Base-by-base conservation (phyloP, 108 stramenopile species). In the Thalassiosira profunda region DNA sequence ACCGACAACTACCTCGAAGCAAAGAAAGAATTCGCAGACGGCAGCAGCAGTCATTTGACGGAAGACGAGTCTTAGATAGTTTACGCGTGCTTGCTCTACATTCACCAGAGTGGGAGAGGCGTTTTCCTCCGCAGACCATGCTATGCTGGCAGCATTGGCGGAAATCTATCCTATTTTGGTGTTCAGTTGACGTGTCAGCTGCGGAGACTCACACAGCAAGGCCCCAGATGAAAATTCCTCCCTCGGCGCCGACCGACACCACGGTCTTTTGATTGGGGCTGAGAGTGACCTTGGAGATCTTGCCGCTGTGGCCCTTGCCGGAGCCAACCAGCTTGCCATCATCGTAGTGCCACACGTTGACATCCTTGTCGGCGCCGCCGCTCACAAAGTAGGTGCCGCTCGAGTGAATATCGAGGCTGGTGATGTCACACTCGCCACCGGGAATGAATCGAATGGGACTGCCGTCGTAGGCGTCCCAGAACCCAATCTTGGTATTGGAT, bases 391-490 rank as follows among this genome's bases (percentile, higher is more conserved):
- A 53, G 33, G 74, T 85, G 30, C 93, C 95, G 11, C 63, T 69
- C 17, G 67, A 68, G 38, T 84, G 79, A 30, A 95, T 82, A 71
- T 90, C 90, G 30, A 94, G 79, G 38, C 86, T 67, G 18, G 84
- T 88, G 54, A 96, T 79, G 43, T 79, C 86, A 28, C 76, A 78
- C 14, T 93, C 88, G n/a, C 88, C 90, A 45, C 90, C 92, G 31
- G 87, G 74, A 20, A 95, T 86, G 49, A 86, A 80, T 25, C 95
- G 88, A 64, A 96, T 93, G 42, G 86, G 72, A 28, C 55, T 68
- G 41, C 88, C 91, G 72, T 94, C 90, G 40, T 81, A 86, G 12
- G 92, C 89, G 78, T 96, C 93, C 91, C 93, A 96, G 74, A 91
- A 96, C 1, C 87, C 84, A 26, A 96, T 86, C 80, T 93, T 90